Conservation (phyloP, 352 stramenopile species). For the Phytopythium chamaehyphon region DNA sequence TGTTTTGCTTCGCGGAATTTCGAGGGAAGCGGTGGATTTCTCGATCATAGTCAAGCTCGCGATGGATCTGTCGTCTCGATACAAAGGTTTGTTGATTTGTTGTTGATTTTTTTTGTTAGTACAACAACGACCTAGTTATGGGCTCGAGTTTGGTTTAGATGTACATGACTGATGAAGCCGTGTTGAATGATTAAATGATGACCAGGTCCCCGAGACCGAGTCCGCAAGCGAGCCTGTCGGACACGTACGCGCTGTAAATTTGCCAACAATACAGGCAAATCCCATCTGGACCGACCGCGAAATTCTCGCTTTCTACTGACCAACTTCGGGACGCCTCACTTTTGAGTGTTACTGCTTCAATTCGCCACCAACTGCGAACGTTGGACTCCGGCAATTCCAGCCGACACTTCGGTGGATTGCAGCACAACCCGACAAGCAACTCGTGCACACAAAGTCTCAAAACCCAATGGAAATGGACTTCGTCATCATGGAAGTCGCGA, state of each 20-base stretch:
- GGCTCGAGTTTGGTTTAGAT: neutral
- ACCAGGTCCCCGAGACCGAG: slow-evolving; percentile 46
- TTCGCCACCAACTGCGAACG: slow-evolving; percentile 13
- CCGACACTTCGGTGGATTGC: no score
- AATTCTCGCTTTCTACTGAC: slow-evolving; percentile 6
- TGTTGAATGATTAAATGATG: slow-evolving; percentile 8
- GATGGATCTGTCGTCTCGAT: slow-evolving; percentile 50
- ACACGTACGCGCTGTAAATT: slow-evolving; percentile 40
- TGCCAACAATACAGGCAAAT: slow-evolving; percentile 26
- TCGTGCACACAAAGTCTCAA: no score
- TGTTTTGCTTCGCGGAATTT: slow-evolving; percentile 56
- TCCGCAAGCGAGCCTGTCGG: slow-evolving; percentile 31
- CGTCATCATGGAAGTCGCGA: no score
- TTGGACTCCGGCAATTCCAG: no score
- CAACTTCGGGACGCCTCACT: no score
- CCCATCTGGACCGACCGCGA: slow-evolving; percentile 45
- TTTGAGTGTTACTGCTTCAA: no score
- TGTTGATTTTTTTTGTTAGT: neutral
- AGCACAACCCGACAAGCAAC: no score
- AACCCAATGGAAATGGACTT: no score
- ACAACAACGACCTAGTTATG: neutral
- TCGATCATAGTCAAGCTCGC: slow-evolving; percentile 62
- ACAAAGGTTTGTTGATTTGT: slow-evolving; percentile 25
- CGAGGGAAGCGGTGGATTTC: slow-evolving; percentile 55
- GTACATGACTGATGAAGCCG: neutral